Evolutionary conservation across 1,139 yeast species (phyloP).

Genomic region (Saccharomycopsis hybrid): DNA sequence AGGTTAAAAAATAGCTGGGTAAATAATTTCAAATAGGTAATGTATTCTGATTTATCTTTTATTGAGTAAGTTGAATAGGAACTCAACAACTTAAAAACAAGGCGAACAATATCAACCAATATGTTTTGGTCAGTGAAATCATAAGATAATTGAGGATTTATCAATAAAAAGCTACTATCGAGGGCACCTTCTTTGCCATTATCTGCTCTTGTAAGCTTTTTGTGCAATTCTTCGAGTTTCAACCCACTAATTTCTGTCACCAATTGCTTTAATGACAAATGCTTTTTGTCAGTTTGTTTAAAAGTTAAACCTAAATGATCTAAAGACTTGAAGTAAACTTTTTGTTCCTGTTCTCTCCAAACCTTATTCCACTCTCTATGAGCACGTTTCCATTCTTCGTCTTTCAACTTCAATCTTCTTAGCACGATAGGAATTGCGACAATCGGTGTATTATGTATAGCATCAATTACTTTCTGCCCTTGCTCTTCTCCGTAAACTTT

Average conservation of each 20-base stretch:
- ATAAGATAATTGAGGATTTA: conserved; percentile 52
- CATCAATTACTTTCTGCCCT: conserved; percentile 93
- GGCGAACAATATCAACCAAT: conserved; percentile 63
- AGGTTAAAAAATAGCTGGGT: conserved; percentile 4
- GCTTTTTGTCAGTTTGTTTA: conserved; percentile 94
- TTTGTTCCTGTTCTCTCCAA: conserved; percentile 98
- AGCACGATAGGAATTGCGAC: conserved; percentile 91
- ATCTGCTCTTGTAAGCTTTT: conserved; percentile 8
- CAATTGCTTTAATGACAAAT: conserved; percentile 80
- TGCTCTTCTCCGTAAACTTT: conserved; percentile 91
- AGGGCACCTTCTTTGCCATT: not conserved
- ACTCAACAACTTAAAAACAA: conserved; percentile 27
- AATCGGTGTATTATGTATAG: conserved; percentile 90
- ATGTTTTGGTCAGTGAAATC: conserved; percentile 60
- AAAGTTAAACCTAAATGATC: conserved; percentile 95
- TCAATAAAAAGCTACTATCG: not conserved
- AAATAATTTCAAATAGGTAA: conserved; percentile 3
- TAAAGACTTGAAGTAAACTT: conserved; percentile 84
- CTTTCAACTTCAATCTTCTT: conserved; percentile 90
- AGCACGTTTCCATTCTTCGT: conserved; percentile 98
- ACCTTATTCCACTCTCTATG: conserved; percentile 99
- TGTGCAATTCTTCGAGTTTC: conserved; percentile 74
- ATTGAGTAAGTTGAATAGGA: conserved; percentile 15
- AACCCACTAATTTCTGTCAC: conserved; percentile 89
- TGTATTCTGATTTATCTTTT: conserved; percentile 2